Evolutionary conservation across 2,329 filamentous ascomycete species (phyloP), one percentile per base, ranked within the genome.

Genomic region (Zelopaecilomyces penicillatus): DNA sequence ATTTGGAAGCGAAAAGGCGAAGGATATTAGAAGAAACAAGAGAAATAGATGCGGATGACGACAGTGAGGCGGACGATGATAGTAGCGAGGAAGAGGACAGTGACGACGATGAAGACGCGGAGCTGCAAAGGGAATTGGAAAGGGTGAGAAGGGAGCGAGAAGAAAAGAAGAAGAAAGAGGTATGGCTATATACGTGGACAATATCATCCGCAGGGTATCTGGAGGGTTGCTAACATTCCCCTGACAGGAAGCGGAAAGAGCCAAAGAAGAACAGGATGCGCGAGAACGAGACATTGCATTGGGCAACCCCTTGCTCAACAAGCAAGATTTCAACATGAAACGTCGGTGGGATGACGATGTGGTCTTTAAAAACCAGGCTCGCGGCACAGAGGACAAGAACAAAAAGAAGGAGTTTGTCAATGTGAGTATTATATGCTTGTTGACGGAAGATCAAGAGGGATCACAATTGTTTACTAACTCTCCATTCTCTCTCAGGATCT

Each of bases 341-440:
- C 74, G 87, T 54, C 73, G 90, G 55, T 98, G 93, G 93, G 93
- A 98, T 56, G 93, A 98, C 57, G 93, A 98, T 62, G 93, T 98
- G 9, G 90, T 98, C 3, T 98, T 98, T 70, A 97, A 95, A 73
- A 98, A 98, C 65, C 93, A 98, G 69, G 93, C 91, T 31, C 78
- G 93, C 47, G 93, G 91, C 6, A 95, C 90, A 1, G 91, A 97
- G 60, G 88, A 96, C 51, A 90, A 84, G 71, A 82, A 84, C 51
- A 80, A 89, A 71, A 80, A 77, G 67, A 94, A 91, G 71, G 90
- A 95, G 66, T 98, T 98, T 68, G 90, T 98, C 65, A 98, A 98
- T 62, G 89, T 87, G 64, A 69, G 82, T 70, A 32, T 47, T 45
- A n/a, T 10, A 11, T 37, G 11, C 37, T 37, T 36, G 27, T 36